Conservation (phyloP, 176 grass and related monocot genomes). For the Raddia guianensis region DNA sequence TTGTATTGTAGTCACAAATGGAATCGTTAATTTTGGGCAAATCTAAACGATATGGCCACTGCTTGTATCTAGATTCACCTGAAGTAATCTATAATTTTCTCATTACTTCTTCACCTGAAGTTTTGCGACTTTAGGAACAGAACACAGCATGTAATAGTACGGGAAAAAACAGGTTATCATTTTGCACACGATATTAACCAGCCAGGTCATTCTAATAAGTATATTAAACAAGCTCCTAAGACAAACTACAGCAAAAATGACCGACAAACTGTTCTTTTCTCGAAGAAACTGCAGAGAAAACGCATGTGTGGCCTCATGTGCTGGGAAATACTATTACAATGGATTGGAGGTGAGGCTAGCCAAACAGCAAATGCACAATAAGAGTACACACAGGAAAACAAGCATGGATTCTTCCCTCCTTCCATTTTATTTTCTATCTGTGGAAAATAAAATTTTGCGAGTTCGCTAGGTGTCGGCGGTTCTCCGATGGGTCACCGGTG, state of each 20-base stretch:
- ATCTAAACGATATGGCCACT: too few species aligned
- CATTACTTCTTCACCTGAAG: too few species aligned
- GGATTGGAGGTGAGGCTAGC: background rate
- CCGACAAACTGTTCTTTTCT: background rate
- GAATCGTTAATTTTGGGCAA: too few species aligned
- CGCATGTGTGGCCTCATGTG: background rate
- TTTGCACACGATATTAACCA: background rate
- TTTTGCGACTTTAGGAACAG: background rate
- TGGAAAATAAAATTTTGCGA: conserved; percentile 7
- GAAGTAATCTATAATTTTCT: too few species aligned
- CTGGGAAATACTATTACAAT: conserved; percentile 8
- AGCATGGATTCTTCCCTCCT: background rate
- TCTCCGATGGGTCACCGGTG: conserved; percentile 40
- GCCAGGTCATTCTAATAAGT: background rate
- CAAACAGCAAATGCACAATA: background rate
- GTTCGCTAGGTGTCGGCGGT: background rate
- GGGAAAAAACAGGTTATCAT: background rate
- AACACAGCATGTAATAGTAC: background rate
- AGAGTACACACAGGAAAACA: background rate
- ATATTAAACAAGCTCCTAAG: background rate
- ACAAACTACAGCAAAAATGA: background rate
- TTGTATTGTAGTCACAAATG: too few species aligned
- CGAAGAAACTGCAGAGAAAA: background rate
- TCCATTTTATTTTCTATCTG: background rate
- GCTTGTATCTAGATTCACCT: too few species aligned